Conservation (phyloP, 2,329 filamentous ascomycete genomes). For the Alternaria hordeiaustralica region DNA sequence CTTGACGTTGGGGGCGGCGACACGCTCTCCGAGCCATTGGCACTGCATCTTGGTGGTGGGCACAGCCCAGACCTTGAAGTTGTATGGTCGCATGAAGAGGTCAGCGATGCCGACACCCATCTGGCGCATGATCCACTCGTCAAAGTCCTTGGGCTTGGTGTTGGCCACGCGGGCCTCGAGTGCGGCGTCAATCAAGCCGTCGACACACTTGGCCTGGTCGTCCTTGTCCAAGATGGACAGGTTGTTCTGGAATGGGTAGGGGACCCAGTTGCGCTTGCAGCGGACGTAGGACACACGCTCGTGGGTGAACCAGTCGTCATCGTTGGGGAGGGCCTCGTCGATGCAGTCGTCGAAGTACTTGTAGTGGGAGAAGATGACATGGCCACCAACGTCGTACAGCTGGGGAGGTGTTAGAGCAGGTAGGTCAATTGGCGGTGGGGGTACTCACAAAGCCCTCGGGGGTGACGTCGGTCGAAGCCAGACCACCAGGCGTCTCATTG, state of each 20-base stretch:
- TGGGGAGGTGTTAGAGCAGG: constrained; percentile 31
- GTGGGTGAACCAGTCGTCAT: constrained; percentile 96
- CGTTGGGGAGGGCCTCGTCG: constrained; percentile 91
- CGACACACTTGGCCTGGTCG: constrained; percentile 92
- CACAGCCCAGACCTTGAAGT: constrained; percentile 99
- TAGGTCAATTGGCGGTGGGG: constrained; percentile 9
- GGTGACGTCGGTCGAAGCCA: constrained; percentile 93
- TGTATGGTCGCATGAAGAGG: constrained; percentile 99
- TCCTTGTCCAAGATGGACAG: constrained; percentile 98
- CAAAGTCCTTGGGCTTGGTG: constrained; percentile 94
- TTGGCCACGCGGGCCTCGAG: constrained; percentile 84
- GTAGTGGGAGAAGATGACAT: constrained; percentile 99
- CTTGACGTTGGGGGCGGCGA: constrained; percentile 96
- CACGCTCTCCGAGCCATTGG: constrained; percentile 96
- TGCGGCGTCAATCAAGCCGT: constrained; percentile 94
- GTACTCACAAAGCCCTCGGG: constrained; percentile 93
- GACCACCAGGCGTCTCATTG: constrained; percentile 89
- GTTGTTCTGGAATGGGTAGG: constrained; percentile 99
- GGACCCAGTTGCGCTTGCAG: constrained; percentile 95
- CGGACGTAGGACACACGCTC: constrained; percentile 99
- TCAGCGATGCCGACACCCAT: constrained; percentile 89
- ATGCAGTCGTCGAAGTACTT: constrained; percentile 99
- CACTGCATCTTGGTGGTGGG: constrained; percentile 99
- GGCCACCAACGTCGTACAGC: constrained; percentile 98
- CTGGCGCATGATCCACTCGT: constrained; percentile 96